Conservation (phyloP, 768 basidiomycete genomes). For the Cyathus striatus region DNA sequence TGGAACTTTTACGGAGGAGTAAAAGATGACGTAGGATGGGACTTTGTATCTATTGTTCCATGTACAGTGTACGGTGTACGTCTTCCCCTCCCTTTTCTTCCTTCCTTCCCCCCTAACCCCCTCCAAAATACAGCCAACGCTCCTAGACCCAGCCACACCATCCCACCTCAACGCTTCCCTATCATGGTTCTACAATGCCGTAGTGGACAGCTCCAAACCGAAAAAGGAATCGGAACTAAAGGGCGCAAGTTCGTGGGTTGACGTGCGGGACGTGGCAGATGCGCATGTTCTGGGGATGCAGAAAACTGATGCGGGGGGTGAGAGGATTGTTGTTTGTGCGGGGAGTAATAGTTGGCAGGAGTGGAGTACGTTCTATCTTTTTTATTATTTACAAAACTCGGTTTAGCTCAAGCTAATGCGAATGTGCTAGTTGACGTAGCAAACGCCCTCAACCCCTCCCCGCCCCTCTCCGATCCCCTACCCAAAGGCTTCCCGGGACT, state of each 20-base stretch:
- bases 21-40: slow-evolving; percentile 35
- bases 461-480: not conserved
- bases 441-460: not conserved
- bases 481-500: not conserved
- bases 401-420: not conserved
- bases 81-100: not conserved
- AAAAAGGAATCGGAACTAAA: not conserved
- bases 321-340: slow-evolving; percentile 36
- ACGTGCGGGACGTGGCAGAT: slow-evolving; percentile 45
- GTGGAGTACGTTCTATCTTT: not conserved
- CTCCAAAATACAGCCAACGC: not conserved
- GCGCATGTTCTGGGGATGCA: slow-evolving; percentile 47
- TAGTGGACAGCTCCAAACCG: not conserved
- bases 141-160: not conserved
- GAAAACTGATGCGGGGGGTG: slow-evolving; percentile 40
- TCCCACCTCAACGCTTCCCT: not conserved
- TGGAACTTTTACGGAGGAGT: slow-evolving; percentile 27
- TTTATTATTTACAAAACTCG: not conserved
- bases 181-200: not conserved
- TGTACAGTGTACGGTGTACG: not conserved
- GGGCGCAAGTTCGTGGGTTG: slow-evolving; percentile 20
- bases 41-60: slow-evolving; percentile 44
- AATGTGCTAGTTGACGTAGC: not conserved
- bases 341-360: not conserved
- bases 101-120: not conserved